Evolutionary conservation across 2,329 filamentous ascomycete species (phyloP).

Genomic region (Fusarium xylarioides): DNA sequence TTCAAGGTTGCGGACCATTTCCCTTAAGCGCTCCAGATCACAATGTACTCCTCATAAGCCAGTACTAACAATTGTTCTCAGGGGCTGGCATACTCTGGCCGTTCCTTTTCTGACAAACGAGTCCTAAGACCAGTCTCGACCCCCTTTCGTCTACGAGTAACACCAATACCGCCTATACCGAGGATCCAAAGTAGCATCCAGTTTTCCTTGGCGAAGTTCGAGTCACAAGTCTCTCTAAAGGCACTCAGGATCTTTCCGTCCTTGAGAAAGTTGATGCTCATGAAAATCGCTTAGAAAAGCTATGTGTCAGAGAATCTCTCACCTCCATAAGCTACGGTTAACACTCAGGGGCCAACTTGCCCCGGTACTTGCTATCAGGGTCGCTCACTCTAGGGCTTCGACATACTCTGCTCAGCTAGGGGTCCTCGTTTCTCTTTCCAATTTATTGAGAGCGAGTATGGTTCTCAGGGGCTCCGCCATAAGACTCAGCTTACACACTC

Average conservation of each 20-base stretch:
- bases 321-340: too few species aligned
- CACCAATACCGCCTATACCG: too few species aligned
- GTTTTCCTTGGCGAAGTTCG: not conserved
- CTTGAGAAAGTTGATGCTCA: too few species aligned
- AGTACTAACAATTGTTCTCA: not conserved
- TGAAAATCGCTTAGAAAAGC: not conserved
- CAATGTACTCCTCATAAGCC: fast-evolving
- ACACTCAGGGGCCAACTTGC: not conserved
- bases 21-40: not conserved
- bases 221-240: not conserved
- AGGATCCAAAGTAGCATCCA: too few species aligned
- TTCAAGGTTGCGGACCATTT: not conserved
- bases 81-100: too few species aligned
- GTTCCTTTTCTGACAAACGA: not conserved
- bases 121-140: too few species aligned
- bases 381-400: fast-evolving
- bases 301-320: not conserved
- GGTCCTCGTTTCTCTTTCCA: too few species aligned
- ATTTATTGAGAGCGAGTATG: too few species aligned
- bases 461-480: not conserved
- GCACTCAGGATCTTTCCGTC: not conserved
- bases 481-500: not conserved
- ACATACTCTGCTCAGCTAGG: fast-evolving
- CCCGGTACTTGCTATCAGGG: too few species aligned
- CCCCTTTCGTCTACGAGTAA: not conserved